Percentiles rank a stretch among this genome's conserved stretches.
These are phyloP conservation scores for Sporobolomyces pararoseus DNA, from an alignment of 768 basidiomycete genomes.

Conservation along the genomic window DNA sequence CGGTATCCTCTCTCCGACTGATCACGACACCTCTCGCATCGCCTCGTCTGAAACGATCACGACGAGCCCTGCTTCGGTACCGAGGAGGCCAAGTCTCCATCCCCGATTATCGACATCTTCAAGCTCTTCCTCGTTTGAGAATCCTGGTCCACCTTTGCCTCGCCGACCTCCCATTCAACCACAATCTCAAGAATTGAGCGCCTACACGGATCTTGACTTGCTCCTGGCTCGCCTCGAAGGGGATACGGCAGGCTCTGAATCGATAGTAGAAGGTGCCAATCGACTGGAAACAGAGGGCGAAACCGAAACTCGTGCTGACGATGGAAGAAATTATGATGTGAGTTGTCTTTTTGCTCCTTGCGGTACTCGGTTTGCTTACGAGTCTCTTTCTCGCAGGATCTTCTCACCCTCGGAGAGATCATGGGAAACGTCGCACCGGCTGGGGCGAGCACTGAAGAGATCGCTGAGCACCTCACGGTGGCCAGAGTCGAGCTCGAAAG, in stretches of 20 bases:
- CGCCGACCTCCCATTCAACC: slow-evolving; percentile 1
- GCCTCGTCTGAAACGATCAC: not conserved
- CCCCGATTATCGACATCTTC: not conserved
- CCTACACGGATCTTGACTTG: slow-evolving; percentile 38
- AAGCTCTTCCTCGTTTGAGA: slow-evolving; percentile 9
- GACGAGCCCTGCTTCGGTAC: not conserved
- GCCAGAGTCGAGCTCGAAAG: slow-evolving; percentile 37
- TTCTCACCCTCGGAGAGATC: slow-evolving; percentile 37
- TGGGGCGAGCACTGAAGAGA: slow-evolving; percentile 24
- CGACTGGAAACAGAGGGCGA: not conserved
- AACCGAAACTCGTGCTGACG: not conserved
- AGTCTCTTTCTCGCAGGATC: slow-evolving; percentile 5
- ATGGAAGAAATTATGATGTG: slow-evolving; percentile 31
- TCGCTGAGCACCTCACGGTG: slow-evolving; percentile 33
- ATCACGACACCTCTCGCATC: not conserved
- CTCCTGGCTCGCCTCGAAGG: slow-evolving; percentile 33
- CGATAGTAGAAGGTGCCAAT: not conserved
- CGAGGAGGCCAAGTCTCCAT: not conserved
- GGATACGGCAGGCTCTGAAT: not conserved
- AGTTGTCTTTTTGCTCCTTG: not conserved
- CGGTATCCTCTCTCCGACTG: not conserved
- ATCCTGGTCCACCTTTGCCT: slow-evolving; percentile 27
- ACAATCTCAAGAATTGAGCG: slow-evolving; percentile 9
- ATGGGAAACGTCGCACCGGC: slow-evolving; percentile 28
- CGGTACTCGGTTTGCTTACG: no score